Evolutionary conservation across 2,329 filamentous ascomycete species (phyloP), one percentile per base, ranked within the genome.

Genomic region (Fusarium chuoi): DNA sequence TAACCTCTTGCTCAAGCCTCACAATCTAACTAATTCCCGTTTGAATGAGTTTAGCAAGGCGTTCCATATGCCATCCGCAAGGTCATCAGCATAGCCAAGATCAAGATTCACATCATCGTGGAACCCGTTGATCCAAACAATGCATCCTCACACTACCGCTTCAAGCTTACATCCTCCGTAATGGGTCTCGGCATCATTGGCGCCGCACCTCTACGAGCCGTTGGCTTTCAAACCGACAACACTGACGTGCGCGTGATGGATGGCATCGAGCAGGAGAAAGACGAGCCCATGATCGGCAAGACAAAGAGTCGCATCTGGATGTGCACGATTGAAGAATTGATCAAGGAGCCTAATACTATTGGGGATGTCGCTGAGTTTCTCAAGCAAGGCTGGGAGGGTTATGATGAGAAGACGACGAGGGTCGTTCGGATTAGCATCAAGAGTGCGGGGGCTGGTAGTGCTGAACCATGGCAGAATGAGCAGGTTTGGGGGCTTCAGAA

Each of bases 291-390:
- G 51, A 55, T 55, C 2, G 51, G 51, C 3, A 55, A 41, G 51
- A 55, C 51, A 6, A 55, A 55, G 24, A 55, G 51, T 18, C 51
- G 51, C 11, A 55, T 55, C 13, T 55, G 51, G 51, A 55, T 55
- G 51, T 28, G 51, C 15, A 55, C 35, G 1, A 8, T 55, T 0
- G 51, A 55, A 15, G 51, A 55, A 41, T 9, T 55, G 3, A 55
- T n/a, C 20, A n/a, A n/a, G 20, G 35, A 41, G 6, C 35, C 24
- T 7, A 18, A 41, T 28, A n/a, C 5, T 13, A 55, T 55, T 18
- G 51, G 51, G 0, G 14, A 55, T 4, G 51, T 41, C 14, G 20
- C 24, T 28, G 35, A 28, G 5, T 55, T 41, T n/a, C 35, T 55
- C 1, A 55, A 41, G 10, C 51, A 55, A 41, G 51, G 51, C 20